Conservation (phyloP, 129 eudicot genomes). For the Mikania micrantha region DNA sequence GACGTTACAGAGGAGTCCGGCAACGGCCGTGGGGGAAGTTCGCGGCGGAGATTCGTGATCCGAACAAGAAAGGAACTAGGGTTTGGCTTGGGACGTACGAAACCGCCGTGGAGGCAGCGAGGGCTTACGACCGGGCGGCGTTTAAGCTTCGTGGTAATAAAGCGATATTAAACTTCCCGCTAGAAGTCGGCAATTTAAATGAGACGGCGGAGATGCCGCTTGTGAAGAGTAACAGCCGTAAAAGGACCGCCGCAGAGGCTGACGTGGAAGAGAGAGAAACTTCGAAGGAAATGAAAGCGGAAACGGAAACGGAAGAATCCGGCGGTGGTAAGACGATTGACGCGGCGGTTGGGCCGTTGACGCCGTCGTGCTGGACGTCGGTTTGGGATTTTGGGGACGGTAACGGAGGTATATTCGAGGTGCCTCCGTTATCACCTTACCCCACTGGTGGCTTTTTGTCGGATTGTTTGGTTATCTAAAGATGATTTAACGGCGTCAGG, state of each 20-base stretch:
- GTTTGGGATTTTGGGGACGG: constrained; percentile 51
- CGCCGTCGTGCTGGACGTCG: constrained; percentile 63
- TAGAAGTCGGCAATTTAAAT: constrained; percentile 22
- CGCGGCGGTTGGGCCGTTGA: constrained; percentile 32
- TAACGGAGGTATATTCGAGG: constrained; percentile 54
- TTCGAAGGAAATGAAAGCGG: constrained; percentile 13
- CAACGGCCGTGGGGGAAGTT: constrained; percentile 81
- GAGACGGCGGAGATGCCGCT: constrained; percentile 1
- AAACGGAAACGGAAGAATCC: constrained; percentile 12
- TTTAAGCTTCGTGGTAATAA: constrained; percentile 55
- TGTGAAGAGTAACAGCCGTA: constrained; percentile 19
- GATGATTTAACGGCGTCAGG: constrained; percentile 15
- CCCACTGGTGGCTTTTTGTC: constrained; percentile 26
- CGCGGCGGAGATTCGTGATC: constrained; percentile 86
- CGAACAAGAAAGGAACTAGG: constrained; percentile 58
- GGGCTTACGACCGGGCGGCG: constrained; percentile 77
- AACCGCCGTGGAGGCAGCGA: constrained; percentile 67
- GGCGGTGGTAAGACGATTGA: constrained; percentile 13
- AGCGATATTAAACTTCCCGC: constrained; percentile 63
- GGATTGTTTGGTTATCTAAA: constrained; percentile 34
- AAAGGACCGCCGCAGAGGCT: constrained; percentile 20
- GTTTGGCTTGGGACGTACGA: constrained; percentile 81
- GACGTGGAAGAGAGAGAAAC: constrained; percentile 19
- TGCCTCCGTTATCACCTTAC: constrained; percentile 61
- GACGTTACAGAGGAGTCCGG: constrained; percentile 59